These are phyloP conservation scores for Patellaria atrata DNA, from an alignment of 495 filamentous ascomycete genomes.

Conservation along the genomic window DNA sequence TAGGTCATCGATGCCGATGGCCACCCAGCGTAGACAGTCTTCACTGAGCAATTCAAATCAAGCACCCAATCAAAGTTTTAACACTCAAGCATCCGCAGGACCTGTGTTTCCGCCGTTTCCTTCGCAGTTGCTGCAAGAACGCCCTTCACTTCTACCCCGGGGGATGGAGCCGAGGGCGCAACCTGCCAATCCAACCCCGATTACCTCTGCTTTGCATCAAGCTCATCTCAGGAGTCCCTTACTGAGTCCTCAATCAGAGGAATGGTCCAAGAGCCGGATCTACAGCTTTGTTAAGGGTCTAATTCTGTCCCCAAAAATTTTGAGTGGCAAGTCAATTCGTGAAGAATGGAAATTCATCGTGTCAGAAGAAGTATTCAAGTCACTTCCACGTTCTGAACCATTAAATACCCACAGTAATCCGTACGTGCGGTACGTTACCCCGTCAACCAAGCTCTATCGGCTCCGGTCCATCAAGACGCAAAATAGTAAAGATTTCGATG, in stretches of 20 bases:
- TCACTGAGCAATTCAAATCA: too few species aligned
- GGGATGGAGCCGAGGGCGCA: constrained; percentile 14
- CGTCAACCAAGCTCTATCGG: constrained; percentile 7
- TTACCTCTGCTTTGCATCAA: constrained; percentile 24
- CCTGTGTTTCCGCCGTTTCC: too few species aligned
- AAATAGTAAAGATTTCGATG: constrained; percentile 3
- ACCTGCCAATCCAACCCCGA: constrained; percentile 20
- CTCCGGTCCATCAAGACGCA: constrained; percentile 16
- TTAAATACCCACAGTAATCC: constrained; percentile 4
- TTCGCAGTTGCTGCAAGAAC: too few species aligned
- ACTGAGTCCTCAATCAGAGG: constrained; percentile 9
- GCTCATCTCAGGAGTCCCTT: constrained; percentile 25
- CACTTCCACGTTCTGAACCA: constrained; percentile 8
- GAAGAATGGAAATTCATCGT: constrained; percentile 17
- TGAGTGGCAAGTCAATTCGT: constrained; percentile 5
- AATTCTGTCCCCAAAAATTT: constrained; percentile 13
- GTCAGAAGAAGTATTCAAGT: not conserved
- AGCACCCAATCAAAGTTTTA: too few species aligned
- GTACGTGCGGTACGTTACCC: constrained; percentile 2
- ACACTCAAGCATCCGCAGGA: too few species aligned
- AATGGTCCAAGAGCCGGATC: constrained; percentile 4
- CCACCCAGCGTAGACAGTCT: too few species aligned
- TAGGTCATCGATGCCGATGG: too few species aligned
- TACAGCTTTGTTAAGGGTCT: constrained; percentile 25
- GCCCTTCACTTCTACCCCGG: constrained; percentile 8